A percentile compares a stretch with the other conserved stretches of the same genome.
These are phyloP conservation scores for Leccinum boreale DNA, from an alignment of 768 basidiomycete species.

Conservation along the genomic window DNA sequence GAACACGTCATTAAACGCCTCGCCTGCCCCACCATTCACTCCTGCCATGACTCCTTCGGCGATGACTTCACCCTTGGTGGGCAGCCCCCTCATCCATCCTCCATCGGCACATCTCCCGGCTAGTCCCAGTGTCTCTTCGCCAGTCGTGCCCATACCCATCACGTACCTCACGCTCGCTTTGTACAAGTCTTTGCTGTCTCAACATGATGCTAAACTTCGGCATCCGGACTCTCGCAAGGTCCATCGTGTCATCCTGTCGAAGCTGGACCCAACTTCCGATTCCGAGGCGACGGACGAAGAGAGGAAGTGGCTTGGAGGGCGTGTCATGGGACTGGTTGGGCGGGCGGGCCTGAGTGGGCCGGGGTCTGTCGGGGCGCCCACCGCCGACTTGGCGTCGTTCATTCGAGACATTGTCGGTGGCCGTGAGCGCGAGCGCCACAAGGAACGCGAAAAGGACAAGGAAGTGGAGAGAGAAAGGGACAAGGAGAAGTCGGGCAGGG, in stretches of 20 bases:
- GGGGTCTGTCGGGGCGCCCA: slow-evolving; percentile 43
- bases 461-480: slow-evolving; percentile 32
- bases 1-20: slow-evolving; percentile 16
- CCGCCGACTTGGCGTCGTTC: slow-evolving; percentile 51
- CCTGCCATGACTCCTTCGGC: slow-evolving; percentile 1
- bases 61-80: slow-evolving; percentile 7
- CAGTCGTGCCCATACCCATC: background rate
- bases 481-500: slow-evolving; percentile 35
- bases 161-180: slow-evolving; percentile 25
- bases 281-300: slow-evolving; percentile 32
- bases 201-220: slow-evolving; percentile 29
- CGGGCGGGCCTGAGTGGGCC: slow-evolving; percentile 36
- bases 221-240: slow-evolving; percentile 56
- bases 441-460: slow-evolving; percentile 36
- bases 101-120: slow-evolving; percentile 3
- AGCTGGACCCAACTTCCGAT: slow-evolving; percentile 43
- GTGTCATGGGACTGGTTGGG: slow-evolving; percentile 40
- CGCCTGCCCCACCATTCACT: slow-evolving; percentile 14
- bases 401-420: slow-evolving; percentile 41
- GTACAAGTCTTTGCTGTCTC: slow-evolving; percentile 20
- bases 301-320: slow-evolving; percentile 29
- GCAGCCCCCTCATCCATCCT: slow-evolving; percentile 3
- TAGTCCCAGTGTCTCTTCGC: slow-evolving; percentile 13
- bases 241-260: slow-evolving; percentile 58
- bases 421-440: slow-evolving; percentile 28